These are phyloP conservation scores for Trichodelitschia bisporula DNA, from an alignment of 495 filamentous ascomycete genomes.

Conservation along the genomic window DNA sequence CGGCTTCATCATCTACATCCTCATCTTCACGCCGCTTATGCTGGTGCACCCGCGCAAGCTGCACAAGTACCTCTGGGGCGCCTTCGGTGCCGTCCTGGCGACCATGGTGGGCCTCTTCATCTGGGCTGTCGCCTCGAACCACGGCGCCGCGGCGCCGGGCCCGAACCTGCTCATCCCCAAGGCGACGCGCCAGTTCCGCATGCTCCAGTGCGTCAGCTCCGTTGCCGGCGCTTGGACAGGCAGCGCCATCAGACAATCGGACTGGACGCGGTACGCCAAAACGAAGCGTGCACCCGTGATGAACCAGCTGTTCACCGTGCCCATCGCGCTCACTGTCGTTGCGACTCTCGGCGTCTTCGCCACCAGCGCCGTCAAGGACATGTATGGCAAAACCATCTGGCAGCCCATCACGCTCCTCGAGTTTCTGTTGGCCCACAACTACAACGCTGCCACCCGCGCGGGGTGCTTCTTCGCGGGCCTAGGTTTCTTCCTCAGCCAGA, in stretches of 20 bases:
- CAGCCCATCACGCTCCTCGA: slow-evolving; percentile 16
- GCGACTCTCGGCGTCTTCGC: slow-evolving; percentile 18
- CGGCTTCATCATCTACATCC: slow-evolving; percentile 12
- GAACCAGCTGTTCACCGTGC: slow-evolving; percentile 11
- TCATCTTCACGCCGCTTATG: slow-evolving; percentile 14
- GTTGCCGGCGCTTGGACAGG: slow-evolving; percentile 3
- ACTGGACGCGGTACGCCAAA: slow-evolving; percentile 5
- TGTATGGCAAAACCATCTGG: slow-evolving; percentile 19
- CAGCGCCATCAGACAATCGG: slow-evolving; percentile 1
- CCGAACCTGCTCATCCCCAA: not conserved
- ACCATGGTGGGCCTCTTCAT: slow-evolving; percentile 11
- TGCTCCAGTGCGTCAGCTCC: slow-evolving; percentile 2
- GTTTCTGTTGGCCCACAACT: slow-evolving; percentile 13
- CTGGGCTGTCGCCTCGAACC: slow-evolving; percentile 10
- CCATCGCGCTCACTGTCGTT: slow-evolving; percentile 11
- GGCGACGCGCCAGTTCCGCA: slow-evolving; percentile 1
- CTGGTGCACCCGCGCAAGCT: slow-evolving; percentile 12
- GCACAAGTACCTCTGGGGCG: slow-evolving; percentile 8
- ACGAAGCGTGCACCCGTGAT: slow-evolving; percentile 1
- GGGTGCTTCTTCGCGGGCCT: slow-evolving; percentile 22
- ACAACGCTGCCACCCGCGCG: slow-evolving; percentile 12
- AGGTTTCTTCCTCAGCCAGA: slow-evolving; percentile 14
- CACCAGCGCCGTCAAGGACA: slow-evolving; percentile 14
- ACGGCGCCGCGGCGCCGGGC: not conserved
- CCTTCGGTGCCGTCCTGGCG: slow-evolving; percentile 5